phyloP scores from a whole-genome alignment of 352 stramenopile genomes.

The Pythium insidiosum region DNA sequence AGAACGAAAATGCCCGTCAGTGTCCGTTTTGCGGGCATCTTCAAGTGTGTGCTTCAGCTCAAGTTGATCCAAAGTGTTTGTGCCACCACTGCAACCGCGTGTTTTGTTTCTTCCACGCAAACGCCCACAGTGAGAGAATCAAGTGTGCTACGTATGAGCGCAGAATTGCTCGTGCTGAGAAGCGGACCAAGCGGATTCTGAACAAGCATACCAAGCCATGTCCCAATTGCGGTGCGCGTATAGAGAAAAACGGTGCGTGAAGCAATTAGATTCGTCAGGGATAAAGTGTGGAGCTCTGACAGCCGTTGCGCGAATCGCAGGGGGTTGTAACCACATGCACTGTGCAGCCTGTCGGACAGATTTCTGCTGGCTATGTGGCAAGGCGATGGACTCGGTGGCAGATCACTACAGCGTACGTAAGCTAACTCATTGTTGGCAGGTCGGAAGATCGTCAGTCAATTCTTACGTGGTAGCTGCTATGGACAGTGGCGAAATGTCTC shows the following conservation, averaged over 20 bases:
- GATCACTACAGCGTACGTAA: constrained; percentile 6
- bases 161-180: constrained; percentile 16
- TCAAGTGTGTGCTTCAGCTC: constrained; percentile 33
- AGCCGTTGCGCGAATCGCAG: neutral
- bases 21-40: constrained; percentile 47
- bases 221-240: constrained; percentile 31
- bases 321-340: constrained; percentile 7
- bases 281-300: neutral
- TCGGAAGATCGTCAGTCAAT: too few species aligned
- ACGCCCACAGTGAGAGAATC: constrained; percentile 24
- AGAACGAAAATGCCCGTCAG: constrained; percentile 46
- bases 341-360: constrained; percentile 2
- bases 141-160: constrained; percentile 31
- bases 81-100: constrained; percentile 24
- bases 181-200: constrained; percentile 23
- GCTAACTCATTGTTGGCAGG: too few species aligned
- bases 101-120: constrained; percentile 53
- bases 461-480: too few species aligned
- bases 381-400: constrained; percentile 1
- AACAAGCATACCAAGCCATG: constrained; percentile 34
- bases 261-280: neutral
- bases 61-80: constrained; percentile 28
- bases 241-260: constrained; percentile 34
- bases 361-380: constrained; percentile 8
- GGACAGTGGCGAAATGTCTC: too few species aligned